phyloP scores from a whole-genome alignment of 345 rosid genomes.

The Camelina neglecta region DNA sequence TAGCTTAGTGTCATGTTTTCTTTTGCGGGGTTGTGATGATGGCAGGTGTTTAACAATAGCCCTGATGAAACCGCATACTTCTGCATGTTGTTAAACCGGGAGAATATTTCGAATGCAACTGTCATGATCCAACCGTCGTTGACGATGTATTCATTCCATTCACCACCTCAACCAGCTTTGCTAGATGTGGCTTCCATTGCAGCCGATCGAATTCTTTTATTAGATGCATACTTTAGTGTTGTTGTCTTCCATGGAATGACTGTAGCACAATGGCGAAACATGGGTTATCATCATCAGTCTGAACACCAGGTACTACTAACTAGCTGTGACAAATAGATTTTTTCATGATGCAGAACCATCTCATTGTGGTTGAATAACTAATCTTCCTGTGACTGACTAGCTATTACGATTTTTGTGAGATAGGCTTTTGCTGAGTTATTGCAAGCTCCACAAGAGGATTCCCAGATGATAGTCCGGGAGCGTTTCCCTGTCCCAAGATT shows the following conservation, averaged over 20 bases:
- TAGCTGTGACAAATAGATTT: background rate
- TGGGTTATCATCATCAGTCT: constrained; percentile 93
- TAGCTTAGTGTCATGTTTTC: constrained; percentile 10
- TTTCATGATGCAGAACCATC: background rate
- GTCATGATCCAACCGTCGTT: constrained; percentile 99
- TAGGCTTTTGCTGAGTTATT: constrained; percentile 91
- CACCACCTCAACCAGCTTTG: constrained; percentile 85
- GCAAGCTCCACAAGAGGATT: constrained; percentile 82
- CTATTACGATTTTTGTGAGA: background rate
- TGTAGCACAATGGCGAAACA: constrained; percentile 96
- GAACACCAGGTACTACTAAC: constrained; percentile 71
- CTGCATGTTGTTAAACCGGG: constrained; percentile 88
- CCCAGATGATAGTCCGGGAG: constrained; percentile 67
- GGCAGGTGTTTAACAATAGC: constrained; percentile 94
- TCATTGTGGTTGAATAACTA: background rate
- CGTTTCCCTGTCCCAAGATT: constrained; percentile 98
- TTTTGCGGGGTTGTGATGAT: constrained; percentile 26
- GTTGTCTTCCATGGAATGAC: constrained; percentile 99
- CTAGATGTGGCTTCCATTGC: constrained; percentile 97
- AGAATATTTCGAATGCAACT: constrained; percentile 87
- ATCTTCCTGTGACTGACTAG: background rate
- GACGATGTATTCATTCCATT: constrained; percentile 78
- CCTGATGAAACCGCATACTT: constrained; percentile 99
- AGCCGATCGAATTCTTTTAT: constrained; percentile 80
- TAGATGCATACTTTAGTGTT: constrained; percentile 92